Evolutionary conservation across 345 rosid genomes (phyloP).

Genomic region (Microcos paniculata): DNA sequence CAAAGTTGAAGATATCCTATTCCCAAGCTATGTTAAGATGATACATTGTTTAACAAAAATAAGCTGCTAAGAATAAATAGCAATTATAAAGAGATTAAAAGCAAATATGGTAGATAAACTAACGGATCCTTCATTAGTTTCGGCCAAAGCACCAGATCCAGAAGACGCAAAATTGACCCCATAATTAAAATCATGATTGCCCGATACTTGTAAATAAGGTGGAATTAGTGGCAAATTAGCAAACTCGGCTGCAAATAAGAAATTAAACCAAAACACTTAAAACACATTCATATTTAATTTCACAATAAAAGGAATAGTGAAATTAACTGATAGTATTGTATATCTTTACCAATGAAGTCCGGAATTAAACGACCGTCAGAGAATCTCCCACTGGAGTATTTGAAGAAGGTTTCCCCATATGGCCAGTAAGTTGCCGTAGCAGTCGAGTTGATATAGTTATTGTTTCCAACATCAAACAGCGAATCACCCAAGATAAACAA

Average conservation of each 20-base stretch:
- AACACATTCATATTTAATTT: not conserved
- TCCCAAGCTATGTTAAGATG: no score
- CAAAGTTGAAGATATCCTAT: not conserved
- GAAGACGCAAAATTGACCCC: conserved; percentile 51
- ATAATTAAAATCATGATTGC: conserved; percentile 9
- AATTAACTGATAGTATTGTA: not conserved
- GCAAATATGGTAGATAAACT: not conserved
- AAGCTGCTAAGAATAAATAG: not conserved
- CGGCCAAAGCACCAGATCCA: conserved; percentile 43
- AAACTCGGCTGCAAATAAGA: conserved; percentile 25
- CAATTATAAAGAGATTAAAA: not conserved
- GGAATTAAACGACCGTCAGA: conserved; percentile 26
- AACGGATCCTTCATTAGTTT: conserved; percentile 34
- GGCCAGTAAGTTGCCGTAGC: conserved; percentile 24
- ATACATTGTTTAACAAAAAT: not conserved
- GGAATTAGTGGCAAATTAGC: conserved; percentile 30
- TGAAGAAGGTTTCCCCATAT: conserved; percentile 24
- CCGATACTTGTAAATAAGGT: conserved; percentile 33
- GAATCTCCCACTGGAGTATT: conserved; percentile 23
- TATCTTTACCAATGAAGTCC: conserved; percentile 27
- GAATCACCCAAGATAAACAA: conserved; percentile 37
- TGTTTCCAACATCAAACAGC: conserved; percentile 26
- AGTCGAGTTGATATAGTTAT: conserved; percentile 24
- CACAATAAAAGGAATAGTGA: not conserved
- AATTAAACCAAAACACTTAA: not conserved